Percentiles rank a stretch among this genome's conserved stretches.
Conservation (phyloP, 768 basidiomycete species). For the Serendipita vermifera region DNA sequence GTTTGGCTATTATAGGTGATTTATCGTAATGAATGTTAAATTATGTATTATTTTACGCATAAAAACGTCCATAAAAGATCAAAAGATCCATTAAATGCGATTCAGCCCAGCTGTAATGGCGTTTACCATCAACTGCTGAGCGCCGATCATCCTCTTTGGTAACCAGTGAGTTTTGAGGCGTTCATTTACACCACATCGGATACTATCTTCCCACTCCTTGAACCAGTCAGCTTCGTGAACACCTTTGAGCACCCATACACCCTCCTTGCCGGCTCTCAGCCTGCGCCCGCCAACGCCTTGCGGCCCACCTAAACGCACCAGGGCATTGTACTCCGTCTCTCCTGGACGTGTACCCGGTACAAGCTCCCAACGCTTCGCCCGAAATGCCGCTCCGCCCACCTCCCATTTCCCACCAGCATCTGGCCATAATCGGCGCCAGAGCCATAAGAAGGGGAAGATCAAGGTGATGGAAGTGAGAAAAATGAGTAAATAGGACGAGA, state of each 20-base stretch:
- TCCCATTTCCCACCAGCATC: slow-evolving; percentile 1
- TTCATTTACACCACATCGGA: neutral
- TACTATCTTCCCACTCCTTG: neutral
- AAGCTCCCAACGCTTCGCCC: neutral
- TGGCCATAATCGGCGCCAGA: slow-evolving; percentile 3
- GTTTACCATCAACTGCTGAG: neutral
- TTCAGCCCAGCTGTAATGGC: no score
- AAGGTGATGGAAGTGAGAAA: neutral
- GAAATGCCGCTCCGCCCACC: neutral
- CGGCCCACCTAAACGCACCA: neutral
- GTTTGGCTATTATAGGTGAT: no score
- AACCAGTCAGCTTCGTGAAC: slow-evolving; percentile 2
- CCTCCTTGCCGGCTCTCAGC: neutral
- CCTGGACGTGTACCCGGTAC: neutral
- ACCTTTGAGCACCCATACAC: neutral
- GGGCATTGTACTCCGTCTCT: neutral
- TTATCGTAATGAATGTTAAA: no score
- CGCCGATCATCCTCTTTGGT: neutral
- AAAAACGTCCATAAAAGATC: no score
- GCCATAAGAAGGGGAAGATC: slow-evolving; percentile 3
- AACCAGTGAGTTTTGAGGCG: neutral
- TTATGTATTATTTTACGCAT: no score
- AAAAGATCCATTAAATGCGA: no score
- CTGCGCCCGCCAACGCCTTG: neutral
- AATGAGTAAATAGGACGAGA: neutral